Evolutionary conservation across 2,329 filamentous ascomycete genomes (phyloP).

Genomic region (Aureobasidium sp.): DNA sequence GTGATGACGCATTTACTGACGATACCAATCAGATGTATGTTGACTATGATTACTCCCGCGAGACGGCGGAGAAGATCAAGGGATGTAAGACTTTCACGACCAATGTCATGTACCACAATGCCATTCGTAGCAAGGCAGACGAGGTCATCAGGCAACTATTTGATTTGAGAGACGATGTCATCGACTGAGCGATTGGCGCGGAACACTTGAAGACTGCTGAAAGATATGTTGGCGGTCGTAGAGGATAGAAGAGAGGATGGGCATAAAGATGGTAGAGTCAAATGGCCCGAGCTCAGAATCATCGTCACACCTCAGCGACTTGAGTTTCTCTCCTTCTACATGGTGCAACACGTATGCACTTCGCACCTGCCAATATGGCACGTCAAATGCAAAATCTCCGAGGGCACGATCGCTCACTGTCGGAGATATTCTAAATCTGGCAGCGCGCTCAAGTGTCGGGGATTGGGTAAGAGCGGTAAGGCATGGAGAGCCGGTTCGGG

Average conservation of each 20-base stretch:
- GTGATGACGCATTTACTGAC: not conserved
- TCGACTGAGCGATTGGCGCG: slow-evolving; percentile 35
- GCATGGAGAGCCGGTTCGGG: slow-evolving; percentile 8
- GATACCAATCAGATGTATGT: slow-evolving; percentile 64
- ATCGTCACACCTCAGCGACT: not conserved
- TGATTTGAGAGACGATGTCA: slow-evolving; percentile 60
- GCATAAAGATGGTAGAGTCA: not conserved
- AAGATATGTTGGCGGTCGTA: not conserved
- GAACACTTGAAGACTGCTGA: not conserved
- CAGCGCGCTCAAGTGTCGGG: not conserved
- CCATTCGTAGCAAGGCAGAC: slow-evolving; percentile 60
- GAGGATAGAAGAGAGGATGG: not conserved
- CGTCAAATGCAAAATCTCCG: not conserved
- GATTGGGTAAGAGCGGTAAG: not conserved
- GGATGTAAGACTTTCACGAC: slow-evolving; percentile 75
- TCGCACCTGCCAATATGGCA: not conserved
- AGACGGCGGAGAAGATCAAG: slow-evolving; percentile 66
- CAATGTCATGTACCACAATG: slow-evolving; percentile 82
- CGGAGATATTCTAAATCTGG: not conserved
- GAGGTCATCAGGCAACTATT: slow-evolving; percentile 73
- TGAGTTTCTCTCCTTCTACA: not conserved
- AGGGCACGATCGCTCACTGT: not conserved
- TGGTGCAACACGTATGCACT: not conserved
- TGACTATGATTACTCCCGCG: slow-evolving; percentile 62
- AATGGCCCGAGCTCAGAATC: not conserved